A percentile compares a stretch with the other conserved stretches of the same genome.
Conservation (phyloP, 345 rosid genomes). For the Melaleuca quinquenervia region DNA sequence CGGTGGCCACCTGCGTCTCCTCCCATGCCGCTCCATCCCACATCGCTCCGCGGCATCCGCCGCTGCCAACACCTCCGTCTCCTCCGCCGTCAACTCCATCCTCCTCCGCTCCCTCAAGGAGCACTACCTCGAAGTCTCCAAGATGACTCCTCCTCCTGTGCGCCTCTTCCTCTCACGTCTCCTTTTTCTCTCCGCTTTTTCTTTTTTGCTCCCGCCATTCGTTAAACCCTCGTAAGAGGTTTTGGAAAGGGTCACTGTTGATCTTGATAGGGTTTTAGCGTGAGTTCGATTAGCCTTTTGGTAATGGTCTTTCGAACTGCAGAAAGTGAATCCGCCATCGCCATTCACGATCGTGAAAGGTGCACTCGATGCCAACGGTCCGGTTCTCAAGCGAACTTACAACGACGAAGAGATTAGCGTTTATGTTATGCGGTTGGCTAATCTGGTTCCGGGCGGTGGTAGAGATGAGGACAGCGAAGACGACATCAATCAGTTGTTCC, state of each 20-base stretch:
- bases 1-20: not conserved
- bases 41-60: slow-evolving; percentile 2
- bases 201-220: not conserved
- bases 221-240: not conserved
- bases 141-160: slow-evolving; percentile 94
- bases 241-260: not conserved
- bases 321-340: slow-evolving; percentile 84
- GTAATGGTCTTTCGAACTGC: slow-evolving; percentile 1
- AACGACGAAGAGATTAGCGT: slow-evolving; percentile 66
- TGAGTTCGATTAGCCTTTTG: not conserved
- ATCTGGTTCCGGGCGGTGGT: slow-evolving; percentile 26
- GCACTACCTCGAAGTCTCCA: slow-evolving; percentile 79
- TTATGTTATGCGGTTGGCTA: slow-evolving; percentile 54
- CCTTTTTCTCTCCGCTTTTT: not conserved
- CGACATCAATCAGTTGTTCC: slow-evolving; percentile 70
- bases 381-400: slow-evolving; percentile 52
- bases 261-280: not conserved
- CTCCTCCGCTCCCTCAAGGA: slow-evolving; percentile 87
- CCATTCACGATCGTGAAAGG: slow-evolving; percentile 57
- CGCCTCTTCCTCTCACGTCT: not conserved
- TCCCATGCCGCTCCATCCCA: not conserved
- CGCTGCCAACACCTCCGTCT: slow-evolving; percentile 6
- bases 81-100: slow-evolving; percentile 60
- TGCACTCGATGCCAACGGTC: slow-evolving; percentile 54
- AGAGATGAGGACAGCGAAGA: slow-evolving; percentile 37